Conservation (phyloP, 495 filamentous ascomycete species). For the Aspergillus asperescens region DNA sequence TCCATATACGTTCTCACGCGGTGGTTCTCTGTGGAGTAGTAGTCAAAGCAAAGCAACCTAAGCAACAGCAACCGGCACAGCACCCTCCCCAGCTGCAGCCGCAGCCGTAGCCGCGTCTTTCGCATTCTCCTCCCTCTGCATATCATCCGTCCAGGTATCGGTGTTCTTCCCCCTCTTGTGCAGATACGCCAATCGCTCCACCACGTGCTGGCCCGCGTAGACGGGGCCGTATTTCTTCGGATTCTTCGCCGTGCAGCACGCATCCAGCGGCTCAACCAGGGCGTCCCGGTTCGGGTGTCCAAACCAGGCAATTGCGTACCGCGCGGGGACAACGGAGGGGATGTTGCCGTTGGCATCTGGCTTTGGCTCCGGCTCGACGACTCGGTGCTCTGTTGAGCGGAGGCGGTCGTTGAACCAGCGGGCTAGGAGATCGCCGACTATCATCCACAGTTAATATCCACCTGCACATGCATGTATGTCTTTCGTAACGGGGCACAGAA, state of each 20-base stretch:
- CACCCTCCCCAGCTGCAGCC: neutral
- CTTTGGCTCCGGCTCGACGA: constrained; percentile 1
- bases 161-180: constrained; percentile 7
- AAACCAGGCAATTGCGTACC: constrained; percentile 14
- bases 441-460: neutral
- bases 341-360: neutral
- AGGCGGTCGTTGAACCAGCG: constrained; percentile 12
- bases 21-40: too few relatives aligned
- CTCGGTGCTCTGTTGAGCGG: constrained; percentile 8
- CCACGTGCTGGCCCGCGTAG: constrained; percentile 10
- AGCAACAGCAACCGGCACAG: neutral
- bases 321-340: neutral
- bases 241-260: neutral
- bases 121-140: constrained; percentile 1
- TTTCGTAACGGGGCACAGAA: neutral
- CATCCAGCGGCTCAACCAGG: constrained; percentile 7
- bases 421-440: constrained; percentile 14
- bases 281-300: constrained; percentile 11
- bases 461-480: neutral
- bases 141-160: constrained; percentile 11
- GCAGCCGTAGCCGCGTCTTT: too few relatives aligned
- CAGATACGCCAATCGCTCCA: constrained; percentile 7
- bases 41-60: too few relatives aligned
- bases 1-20: too few relatives aligned
- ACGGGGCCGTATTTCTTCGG: constrained; percentile 6